Conservation (phyloP, 768 basidiomycete genomes). For the Tulasnella sp. region DNA sequence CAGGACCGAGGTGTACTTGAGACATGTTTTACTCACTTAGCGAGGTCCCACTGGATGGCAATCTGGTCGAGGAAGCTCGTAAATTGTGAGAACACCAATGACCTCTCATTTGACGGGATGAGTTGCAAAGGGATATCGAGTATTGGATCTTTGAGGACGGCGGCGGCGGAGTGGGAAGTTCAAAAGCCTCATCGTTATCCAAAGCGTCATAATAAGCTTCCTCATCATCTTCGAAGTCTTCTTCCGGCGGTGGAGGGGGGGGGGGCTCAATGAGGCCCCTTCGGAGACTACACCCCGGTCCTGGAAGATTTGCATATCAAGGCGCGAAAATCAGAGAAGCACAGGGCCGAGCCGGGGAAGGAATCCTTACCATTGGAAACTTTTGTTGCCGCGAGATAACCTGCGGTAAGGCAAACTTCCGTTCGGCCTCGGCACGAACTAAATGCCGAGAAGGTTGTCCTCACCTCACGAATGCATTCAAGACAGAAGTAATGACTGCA, state of each 20-base stretch:
- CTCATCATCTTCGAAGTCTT: constrained; percentile 30
- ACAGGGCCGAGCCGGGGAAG: background rate
- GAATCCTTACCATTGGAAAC: constrained; percentile 61
- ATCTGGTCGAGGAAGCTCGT: constrained; percentile 61
- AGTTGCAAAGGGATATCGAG: constrained; percentile 63
- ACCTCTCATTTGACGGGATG: constrained; percentile 63
- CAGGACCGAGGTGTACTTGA: background rate
- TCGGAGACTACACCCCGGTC: constrained; percentile 58
- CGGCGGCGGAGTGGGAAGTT: constrained; percentile 39
- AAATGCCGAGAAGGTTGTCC: background rate
- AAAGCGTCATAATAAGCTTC: constrained; percentile 35
- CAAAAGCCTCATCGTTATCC: constrained; percentile 32
- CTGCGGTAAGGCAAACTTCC: constrained; percentile 38
- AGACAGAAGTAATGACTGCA: constrained; percentile 70
- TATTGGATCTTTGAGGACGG: constrained; percentile 85
- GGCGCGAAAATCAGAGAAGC: background rate
- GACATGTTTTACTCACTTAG: background rate
- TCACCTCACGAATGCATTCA: constrained; percentile 36
- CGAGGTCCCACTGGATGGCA: constrained; percentile 26
- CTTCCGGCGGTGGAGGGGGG: constrained; percentile 51
- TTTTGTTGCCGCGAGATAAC: constrained; percentile 61
- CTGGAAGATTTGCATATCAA: constrained; percentile 32
- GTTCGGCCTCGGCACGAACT: background rate
- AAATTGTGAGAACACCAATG: constrained; percentile 84
- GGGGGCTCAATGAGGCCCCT: constrained; percentile 52